Evolutionary conservation across 2,329 filamentous ascomycete genomes (phyloP).

Genomic region (Phyllosticta capitalensis): DNA sequence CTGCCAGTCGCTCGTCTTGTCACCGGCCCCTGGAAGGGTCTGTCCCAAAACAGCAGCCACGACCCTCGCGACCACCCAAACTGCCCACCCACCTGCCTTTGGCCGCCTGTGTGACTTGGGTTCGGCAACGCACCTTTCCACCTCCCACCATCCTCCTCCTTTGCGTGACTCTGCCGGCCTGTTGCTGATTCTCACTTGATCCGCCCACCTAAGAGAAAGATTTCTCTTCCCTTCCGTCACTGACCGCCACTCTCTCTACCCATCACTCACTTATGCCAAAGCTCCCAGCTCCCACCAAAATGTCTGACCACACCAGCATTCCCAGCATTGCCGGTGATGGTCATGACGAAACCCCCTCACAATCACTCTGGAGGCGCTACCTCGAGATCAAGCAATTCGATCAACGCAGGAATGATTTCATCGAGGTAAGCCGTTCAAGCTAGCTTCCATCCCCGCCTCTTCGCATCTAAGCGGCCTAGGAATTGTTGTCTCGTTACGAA

Average conservation of each 20-base stretch:
- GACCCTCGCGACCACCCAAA: neutral
- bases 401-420: slow-evolving; percentile 22
- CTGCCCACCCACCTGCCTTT: neutral
- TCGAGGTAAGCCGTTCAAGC: slow-evolving; percentile 18
- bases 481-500: slow-evolving; percentile 33
- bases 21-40: neutral
- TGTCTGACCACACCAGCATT: slow-evolving; percentile 1
- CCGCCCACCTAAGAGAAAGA: neutral
- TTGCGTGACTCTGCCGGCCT: neutral
- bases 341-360: slow-evolving; percentile 1
- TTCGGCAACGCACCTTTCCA: neutral
- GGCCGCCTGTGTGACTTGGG: neutral
- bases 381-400: slow-evolving; percentile 23
- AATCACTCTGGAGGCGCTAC: slow-evolving; percentile 21
- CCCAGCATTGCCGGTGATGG: neutral
- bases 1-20: neutral
- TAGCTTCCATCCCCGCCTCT: neutral
- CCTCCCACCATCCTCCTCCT: neutral
- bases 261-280: slow-evolving; percentile 2
- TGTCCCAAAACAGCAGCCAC: neutral
- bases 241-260: neutral
- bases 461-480: slow-evolving; percentile 18
- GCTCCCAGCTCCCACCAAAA: neutral
- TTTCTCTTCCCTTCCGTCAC: neutral
- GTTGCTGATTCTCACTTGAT: neutral